Percentiles rank a stretch among this genome's conserved stretches.
Evolutionary conservation across 306 rosid genomes (phyloP).

Genomic region (Gynostemma pentaphyllum): DNA sequence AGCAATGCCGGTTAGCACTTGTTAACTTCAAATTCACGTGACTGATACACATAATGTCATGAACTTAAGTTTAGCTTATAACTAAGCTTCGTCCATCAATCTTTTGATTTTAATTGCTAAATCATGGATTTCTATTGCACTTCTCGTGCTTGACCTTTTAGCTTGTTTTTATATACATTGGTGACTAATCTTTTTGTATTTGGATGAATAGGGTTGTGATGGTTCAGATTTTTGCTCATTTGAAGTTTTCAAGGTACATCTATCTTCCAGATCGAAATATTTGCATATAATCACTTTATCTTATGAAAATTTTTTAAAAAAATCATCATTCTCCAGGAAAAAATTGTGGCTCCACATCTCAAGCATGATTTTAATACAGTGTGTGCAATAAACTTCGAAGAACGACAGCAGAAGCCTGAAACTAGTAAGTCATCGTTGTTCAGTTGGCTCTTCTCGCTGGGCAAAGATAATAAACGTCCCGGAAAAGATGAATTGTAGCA

Average conservation of each 20-base stretch:
- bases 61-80: neutral
- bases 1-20: conserved; percentile 72
- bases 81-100: neutral
- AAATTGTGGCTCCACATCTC: conserved; percentile 58
- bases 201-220: conserved; percentile 54
- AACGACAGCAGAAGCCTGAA: conserved; percentile 12
- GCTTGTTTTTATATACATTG: neutral
- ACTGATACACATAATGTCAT: neutral
- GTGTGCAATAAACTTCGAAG: conserved; percentile 31
- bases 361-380: conserved; percentile 39
- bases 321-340: conserved; percentile 33
- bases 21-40: too few relatives aligned
- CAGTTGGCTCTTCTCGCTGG: conserved; percentile 33
- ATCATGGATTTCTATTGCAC: neutral
- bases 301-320: conserved; percentile 1
- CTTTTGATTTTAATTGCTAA: neutral
- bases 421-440: conserved; percentile 36
- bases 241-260: conserved; percentile 66
- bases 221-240: conserved; percentile 67
- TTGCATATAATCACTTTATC: neutral
- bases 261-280: conserved; percentile 10
- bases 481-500: conserved; percentile 58
- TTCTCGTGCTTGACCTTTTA: neutral
- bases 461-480: conserved; percentile 30
- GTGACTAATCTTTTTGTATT: conserved; percentile 11